A percentile compares a stretch with the other conserved stretches of the same genome.
These are phyloP conservation scores for Xylaria intraflava DNA, from an alignment of 495 filamentous ascomycete species.

Conservation along the genomic window DNA sequence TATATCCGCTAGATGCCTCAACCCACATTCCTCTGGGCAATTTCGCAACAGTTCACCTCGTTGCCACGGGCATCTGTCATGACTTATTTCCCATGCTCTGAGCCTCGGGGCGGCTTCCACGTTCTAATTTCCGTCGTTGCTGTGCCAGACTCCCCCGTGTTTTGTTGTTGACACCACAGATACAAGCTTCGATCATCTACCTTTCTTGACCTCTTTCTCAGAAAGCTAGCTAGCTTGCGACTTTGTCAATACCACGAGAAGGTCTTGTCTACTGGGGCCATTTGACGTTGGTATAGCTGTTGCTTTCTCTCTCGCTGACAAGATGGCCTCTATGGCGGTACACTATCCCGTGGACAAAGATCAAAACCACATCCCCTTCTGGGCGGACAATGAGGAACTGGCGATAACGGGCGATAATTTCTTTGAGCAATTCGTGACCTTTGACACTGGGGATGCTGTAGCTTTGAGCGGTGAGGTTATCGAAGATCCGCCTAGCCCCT, in stretches of 20 bases:
- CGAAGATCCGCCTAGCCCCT: conserved; percentile 26
- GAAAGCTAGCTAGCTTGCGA: conserved; percentile 5
- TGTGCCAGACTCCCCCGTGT: conserved; percentile 24
- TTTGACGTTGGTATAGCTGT: conserved; percentile 9
- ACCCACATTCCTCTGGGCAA: conserved; percentile 24
- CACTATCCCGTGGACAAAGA: conserved; percentile 35
- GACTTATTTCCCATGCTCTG: conserved; percentile 18
- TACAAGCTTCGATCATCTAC: conserved; percentile 19
- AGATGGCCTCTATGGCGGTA: conserved; percentile 27
- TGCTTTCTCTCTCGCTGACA: conserved; percentile 15
- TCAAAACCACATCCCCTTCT: conserved; percentile 24
- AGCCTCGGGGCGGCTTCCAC: conserved; percentile 24
- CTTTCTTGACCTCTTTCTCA: conserved; percentile 13
- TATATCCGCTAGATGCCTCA: conserved; percentile 20
- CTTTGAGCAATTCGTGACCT: conserved; percentile 44
- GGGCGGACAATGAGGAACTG: conserved; percentile 31
- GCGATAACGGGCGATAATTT: conserved; percentile 32
- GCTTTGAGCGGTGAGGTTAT: conserved; percentile 16
- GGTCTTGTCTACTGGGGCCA: conserved; percentile 1
- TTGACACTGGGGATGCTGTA: conserved; percentile 27
- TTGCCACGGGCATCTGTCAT: conserved; percentile 23
- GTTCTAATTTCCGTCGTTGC: conserved; percentile 27
- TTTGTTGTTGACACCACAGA: conserved; percentile 32
- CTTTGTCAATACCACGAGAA: background rate
- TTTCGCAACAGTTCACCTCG: conserved; percentile 16